Base-by-base conservation (phyloP, 2,329 filamentous ascomycete species). In the Cladobotryum protrusum region DNA sequence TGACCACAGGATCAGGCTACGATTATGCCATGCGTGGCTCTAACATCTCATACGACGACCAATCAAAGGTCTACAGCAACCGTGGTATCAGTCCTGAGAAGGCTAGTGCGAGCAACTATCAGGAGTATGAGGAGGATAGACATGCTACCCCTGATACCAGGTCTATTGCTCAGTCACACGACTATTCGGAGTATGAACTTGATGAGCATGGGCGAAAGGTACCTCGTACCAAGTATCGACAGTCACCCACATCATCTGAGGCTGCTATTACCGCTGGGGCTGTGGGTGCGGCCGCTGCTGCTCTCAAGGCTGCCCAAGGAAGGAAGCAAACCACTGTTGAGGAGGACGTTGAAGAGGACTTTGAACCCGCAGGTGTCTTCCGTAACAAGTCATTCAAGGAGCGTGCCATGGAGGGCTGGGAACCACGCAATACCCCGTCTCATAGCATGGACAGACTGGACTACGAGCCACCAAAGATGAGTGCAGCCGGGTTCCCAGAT, bases 401-500 rank as follows among this genome's bases (percentile, higher is more conserved):
- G 59, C 78, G 82, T 32, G 79, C 81, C 1, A 71, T 78, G 61
- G 75, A 79, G 43, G 77, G 76, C 7, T 76, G 74, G 50, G 72
- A 75, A 43, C 78, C 77, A 20, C 73, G 75, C 52, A 76, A 73
- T 52, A 79, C 78, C 29, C 79, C 79, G 2, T 72, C 77, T 5
- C 79, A 82, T 55, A 83, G 80, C 58, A 67, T 81, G 14, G 80
- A 83, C 55, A 72, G 74, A 34, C 69, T 81, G n/a, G 74, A 75
- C 14, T 75, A 74, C 36, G 72, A 79, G 17, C 73, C 70, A 13
- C 72, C 75, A 1, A 77, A 79, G 57, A 73, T 95, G 74, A 78
- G 78, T 37, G 80, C 85, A 40, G 89, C 77, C 63, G 85, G 83
- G 43, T 65, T 91, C 53, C 89, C 89, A 3, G 77, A 85, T 56